Percentiles rank a stretch among this genome's conserved stretches.
phyloP scores from a whole-genome alignment of 177 flowering plant genomes.

The Vitis hybrid region DNA sequence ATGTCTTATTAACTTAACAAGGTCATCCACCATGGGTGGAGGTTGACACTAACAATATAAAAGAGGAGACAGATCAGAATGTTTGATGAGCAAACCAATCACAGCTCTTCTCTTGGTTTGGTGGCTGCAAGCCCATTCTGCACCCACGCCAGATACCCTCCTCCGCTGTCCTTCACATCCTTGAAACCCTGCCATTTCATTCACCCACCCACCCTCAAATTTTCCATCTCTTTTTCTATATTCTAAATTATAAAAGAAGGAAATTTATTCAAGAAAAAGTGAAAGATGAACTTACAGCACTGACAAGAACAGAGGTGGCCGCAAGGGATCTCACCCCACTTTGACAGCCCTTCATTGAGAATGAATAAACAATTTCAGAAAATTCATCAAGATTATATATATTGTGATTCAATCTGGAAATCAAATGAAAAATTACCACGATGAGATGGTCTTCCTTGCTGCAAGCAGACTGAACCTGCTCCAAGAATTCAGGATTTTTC shows the following conservation, averaged over 20 bases:
- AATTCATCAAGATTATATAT: background rate
- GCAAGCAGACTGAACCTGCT: conserved; percentile 56
- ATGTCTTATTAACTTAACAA: too few species aligned
- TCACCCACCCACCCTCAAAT: too few species aligned
- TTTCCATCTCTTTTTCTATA: background rate
- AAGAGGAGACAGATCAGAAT: too few species aligned
- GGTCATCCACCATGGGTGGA: too few species aligned
- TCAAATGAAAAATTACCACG: conserved; percentile 50
- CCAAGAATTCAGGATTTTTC: conserved; percentile 72
- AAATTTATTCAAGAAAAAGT: too few species aligned
- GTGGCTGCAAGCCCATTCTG: conserved; percentile 39
- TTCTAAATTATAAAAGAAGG: background rate
- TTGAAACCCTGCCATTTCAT: conserved; percentile 57
- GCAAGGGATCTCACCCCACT: conserved; percentile 77
- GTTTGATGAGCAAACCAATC: too few species aligned
- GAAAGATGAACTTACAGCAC: conserved; percentile 44
- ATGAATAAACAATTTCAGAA: background rate
- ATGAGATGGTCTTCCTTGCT: conserved; percentile 61
- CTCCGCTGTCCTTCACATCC: conserved; percentile 75
- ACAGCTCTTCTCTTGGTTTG: background rate
- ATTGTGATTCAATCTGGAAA: background rate
- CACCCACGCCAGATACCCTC: conserved; percentile 78
- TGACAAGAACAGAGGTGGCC: conserved; percentile 67
- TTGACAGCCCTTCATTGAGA: conserved; percentile 66
- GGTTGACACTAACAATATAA: too few species aligned